Base-by-base conservation (phyloP, 805 yeast genomes). In the Ogataea pilisensis region DNA sequence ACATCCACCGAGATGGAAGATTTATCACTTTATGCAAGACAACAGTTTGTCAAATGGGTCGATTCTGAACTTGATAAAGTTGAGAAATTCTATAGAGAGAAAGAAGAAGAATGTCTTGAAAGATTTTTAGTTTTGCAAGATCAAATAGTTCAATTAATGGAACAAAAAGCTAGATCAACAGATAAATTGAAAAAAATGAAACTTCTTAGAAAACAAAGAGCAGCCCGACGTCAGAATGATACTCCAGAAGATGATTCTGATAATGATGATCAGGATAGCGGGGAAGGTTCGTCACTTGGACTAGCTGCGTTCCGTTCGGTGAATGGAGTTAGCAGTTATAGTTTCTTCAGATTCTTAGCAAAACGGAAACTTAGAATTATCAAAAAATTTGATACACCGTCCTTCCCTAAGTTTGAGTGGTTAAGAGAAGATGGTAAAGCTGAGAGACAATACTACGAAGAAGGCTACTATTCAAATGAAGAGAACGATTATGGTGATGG, bases 41-140 rank as follows among this genome's bases (percentile, higher is more conserved):
- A 57, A 4, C 74, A 73, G 38, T 88, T 87, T 48, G 47, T 71
- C n/a, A 57, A 51, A 2, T 87, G 95, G 95, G 69, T 87, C 5
- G 82, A 84, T 40, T 39, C 50, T 0, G 83, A 87, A 57, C 64
- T 82, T 20, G 47, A 38, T 4, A 83, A 79, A 57, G 81, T 86
- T 8, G 79, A 84, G 29, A 35, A 26, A 0, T 87, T 87, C 53
- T 87, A 74, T 57, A 66, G 58, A 33, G 76, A 72, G 24, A 77
- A 72, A 48, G 95, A 85, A 51, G 66, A 69, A 22, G 82, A 76
- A 19, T 78, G 76, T 1, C 68, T 77, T 33, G 76, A 75, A 42
- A 66, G 91, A 42, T 82, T 73, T 49, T 58, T 78, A 11, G 53
- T 81, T 4, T 55, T 87, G 18, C 85, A 83, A 55, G 85, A 77